Percentiles rank a stretch among this genome's conserved stretches.
phyloP scores from a whole-genome alignment of 352 stramenopile species.

The Phytopythium cucurbitacearum region DNA sequence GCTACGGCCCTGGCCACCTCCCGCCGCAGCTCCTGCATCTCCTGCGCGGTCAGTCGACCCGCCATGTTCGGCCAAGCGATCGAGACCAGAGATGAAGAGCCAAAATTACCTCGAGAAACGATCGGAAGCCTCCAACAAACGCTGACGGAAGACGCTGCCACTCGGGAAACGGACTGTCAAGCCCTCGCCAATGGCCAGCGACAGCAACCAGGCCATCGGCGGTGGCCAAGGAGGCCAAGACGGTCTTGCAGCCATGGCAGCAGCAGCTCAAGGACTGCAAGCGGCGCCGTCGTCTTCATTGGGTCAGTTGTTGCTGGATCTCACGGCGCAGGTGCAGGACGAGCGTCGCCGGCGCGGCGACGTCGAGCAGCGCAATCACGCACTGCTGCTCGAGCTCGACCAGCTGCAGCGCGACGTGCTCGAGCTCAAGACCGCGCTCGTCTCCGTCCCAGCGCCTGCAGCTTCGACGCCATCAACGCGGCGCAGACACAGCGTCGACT shows the following conservation, averaged over 20 bases:
- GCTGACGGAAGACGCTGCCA: constrained; percentile 1
- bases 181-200: background rate
- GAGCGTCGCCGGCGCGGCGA: constrained; percentile 42
- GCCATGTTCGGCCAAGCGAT: constrained; percentile 27
- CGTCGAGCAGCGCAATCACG: constrained; percentile 62
- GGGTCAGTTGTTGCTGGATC: constrained; percentile 48
- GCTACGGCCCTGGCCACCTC: constrained; percentile 53
- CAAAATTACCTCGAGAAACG: background rate
- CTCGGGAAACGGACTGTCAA: too few species aligned
- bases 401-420: constrained; percentile 61
- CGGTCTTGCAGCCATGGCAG: background rate
- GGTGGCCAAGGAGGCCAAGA: background rate
- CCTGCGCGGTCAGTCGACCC: constrained; percentile 53
- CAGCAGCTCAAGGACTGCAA: background rate
- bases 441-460: background rate
- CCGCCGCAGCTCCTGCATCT: constrained; percentile 50
- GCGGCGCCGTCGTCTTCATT: constrained; percentile 16
- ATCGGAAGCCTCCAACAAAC: constrained; percentile 3
- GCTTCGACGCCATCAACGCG: constrained; percentile 5
- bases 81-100: too few species aligned
- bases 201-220: constrained; percentile 3
- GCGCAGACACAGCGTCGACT: constrained; percentile 5
- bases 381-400: constrained; percentile 62
- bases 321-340: constrained; percentile 60
- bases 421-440: constrained; percentile 39